phyloP scores from a whole-genome alignment of 129 eudicot genomes.

The Daucus carota region DH1_v3.0 NC_030386.2:26203501-26204000 shows the following conservation, averaged over 20 bases:
- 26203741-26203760: neutral
- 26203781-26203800: conserved; percentile 33
- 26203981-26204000: conserved; percentile 81
- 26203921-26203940: conserved; percentile 77
- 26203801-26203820: conserved; percentile 50
- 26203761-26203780: neutral
- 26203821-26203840: conserved; percentile 66
- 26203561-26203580: conserved; percentile 83
- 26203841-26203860: conserved; percentile 54
- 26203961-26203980: conserved; percentile 32
- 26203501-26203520: conserved; percentile 53
- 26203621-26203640: conserved; percentile 59
- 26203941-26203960: conserved; percentile 62
- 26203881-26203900: conserved; percentile 65
- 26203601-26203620: conserved; percentile 71
- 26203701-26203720: neutral
- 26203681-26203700: neutral
- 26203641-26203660: conserved; percentile 66
- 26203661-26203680: conserved; percentile 20
- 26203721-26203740: too few species aligned
- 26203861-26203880: conserved; percentile 80
- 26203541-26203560: conserved; percentile 65
- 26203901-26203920: conserved; percentile 66
- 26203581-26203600: conserved; percentile 78
- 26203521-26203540: conserved; percentile 94